Evolutionary conservation across 352 stramenopile species (phyloP), one percentile per base, ranked within the genome.

Genomic region (Phytopythium litorale): DNA sequence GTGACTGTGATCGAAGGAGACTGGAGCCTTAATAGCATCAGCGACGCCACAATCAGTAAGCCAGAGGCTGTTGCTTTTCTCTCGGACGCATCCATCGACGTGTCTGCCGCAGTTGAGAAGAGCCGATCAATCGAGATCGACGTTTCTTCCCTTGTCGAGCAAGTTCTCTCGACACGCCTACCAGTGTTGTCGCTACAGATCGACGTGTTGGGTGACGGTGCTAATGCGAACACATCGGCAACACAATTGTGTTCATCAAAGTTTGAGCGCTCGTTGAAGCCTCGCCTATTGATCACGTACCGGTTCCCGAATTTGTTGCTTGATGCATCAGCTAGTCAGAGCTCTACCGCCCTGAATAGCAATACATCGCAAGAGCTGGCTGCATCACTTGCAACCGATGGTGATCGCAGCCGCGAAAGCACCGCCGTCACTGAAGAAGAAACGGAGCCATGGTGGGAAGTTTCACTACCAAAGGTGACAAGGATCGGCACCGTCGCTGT

Each of bases 201-300:
- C 32, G 67, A 88, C 51, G 73, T 91, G 8, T 40, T 93, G 0
- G 62, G 51, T 0, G 78, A 68, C 38, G 52, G 55, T 19, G 68
- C 63, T 33, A 67, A 54, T 28, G 67, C 66, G 2, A 72, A 59
- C 0, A 69, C 62, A 18, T 65, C 68, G 15, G 69, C 58, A 18
- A 89, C 79, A 0, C 81, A 91, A 9, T 51, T 91, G 6, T 91
- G 81, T 35, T 89, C 81, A 7, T 91, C 81, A 0, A 35, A 75
- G 13, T 91, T 91, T 60, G 81, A 86, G 32, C 65, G 78, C 15
- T 72, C 71, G 8, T 56, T 93, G 1, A 69, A 74, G 9, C 84
- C 84, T 7, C 60, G 66, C 7, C 56, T 93, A 0, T 51, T 67
- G 28, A 18, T 90, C 15, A 63, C 50, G 1, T 91, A 85, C 38